These are phyloP conservation scores for Eruca vesicaria DNA, from an alignment of 441 rosid genomes.

Conservation along the genomic window DNA sequence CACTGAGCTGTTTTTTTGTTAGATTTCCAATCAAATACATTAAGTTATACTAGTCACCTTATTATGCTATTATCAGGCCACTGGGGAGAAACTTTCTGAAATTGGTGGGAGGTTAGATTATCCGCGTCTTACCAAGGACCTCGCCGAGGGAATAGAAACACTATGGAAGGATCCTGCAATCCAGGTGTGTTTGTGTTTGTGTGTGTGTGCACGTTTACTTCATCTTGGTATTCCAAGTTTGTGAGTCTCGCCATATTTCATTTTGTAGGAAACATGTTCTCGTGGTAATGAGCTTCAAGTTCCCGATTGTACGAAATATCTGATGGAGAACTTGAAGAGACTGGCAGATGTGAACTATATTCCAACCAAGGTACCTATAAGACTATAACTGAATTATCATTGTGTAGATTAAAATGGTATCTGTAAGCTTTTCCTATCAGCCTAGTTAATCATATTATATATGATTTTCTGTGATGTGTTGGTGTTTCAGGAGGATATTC, in stretches of 20 bases:
- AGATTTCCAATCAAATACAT: background rate
- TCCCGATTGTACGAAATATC: slow-evolving; percentile 88
- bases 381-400: background rate
- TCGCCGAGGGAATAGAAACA: slow-evolving; percentile 71
- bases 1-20: background rate
- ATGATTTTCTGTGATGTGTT: background rate
- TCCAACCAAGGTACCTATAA: slow-evolving; percentile 77
- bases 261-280: slow-evolving; percentile 75
- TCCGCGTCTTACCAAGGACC: slow-evolving; percentile 73
- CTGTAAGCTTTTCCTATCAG: background rate
- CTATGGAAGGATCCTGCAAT: slow-evolving; percentile 94
- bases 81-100: slow-evolving; percentile 79
- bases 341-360: slow-evolving; percentile 73
- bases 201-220: background rate
- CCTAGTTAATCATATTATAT: background rate
- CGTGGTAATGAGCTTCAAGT: slow-evolving; percentile 90
- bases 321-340: slow-evolving; percentile 89
- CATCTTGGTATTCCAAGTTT: background rate
- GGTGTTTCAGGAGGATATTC: slow-evolving; percentile 86
- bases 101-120: slow-evolving; percentile 75
- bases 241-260: background rate
- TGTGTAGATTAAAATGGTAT: background rate
- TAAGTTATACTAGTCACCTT: background rate
- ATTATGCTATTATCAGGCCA: slow-evolving; percentile 43
- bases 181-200: slow-evolving; percentile 50